These are phyloP conservation scores for Leccinum subgranulosum DNA, from an alignment of 768 basidiomycete genomes.

Conservation along the genomic window DNA sequence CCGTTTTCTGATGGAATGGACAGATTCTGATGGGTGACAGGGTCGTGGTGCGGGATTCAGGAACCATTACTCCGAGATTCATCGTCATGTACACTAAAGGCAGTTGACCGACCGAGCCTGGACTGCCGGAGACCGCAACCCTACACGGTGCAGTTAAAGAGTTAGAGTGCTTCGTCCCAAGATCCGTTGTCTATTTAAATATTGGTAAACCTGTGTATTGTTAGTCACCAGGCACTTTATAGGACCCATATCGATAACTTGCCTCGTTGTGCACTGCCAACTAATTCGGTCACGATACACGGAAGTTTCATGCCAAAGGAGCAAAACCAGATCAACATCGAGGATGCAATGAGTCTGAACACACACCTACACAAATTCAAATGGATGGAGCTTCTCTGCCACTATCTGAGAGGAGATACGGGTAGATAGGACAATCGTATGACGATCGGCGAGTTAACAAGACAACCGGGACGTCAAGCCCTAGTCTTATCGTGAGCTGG, in stretches of 20 bases:
- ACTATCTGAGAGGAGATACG: slow-evolving; percentile 19
- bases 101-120: slow-evolving; percentile 20
- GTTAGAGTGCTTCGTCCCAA: slow-evolving; percentile 20
- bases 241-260: slow-evolving; percentile 17
- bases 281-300: slow-evolving; percentile 15
- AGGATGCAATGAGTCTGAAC: slow-evolving; percentile 26
- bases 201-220: slow-evolving; percentile 18
- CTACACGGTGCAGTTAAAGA: slow-evolving; percentile 20
- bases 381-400: slow-evolving; percentile 24
- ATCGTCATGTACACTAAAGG: slow-evolving; percentile 55
- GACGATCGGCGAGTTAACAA: not conserved
- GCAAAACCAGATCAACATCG: slow-evolving; percentile 20
- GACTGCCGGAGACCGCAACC: slow-evolving; percentile 10
- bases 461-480: not conserved
- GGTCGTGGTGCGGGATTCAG: slow-evolving; percentile 50
- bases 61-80: slow-evolving; percentile 57
- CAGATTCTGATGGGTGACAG: slow-evolving; percentile 48
- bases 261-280: slow-evolving; percentile 29
- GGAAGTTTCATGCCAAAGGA: slow-evolving; percentile 8
- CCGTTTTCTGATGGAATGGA: slow-evolving; percentile 26
- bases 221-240: slow-evolving; percentile 18
- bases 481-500: slow-evolving; percentile 17
- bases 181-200: slow-evolving; percentile 19
- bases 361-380: slow-evolving; percentile 21
- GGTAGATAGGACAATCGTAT: slow-evolving; percentile 9